A percentile compares a stretch with the other conserved stretches of the same genome.
These are phyloP conservation scores for Pleurotus pulmonarius DNA, from an alignment of 768 basidiomycete genomes.

Conservation along the genomic window DNA sequence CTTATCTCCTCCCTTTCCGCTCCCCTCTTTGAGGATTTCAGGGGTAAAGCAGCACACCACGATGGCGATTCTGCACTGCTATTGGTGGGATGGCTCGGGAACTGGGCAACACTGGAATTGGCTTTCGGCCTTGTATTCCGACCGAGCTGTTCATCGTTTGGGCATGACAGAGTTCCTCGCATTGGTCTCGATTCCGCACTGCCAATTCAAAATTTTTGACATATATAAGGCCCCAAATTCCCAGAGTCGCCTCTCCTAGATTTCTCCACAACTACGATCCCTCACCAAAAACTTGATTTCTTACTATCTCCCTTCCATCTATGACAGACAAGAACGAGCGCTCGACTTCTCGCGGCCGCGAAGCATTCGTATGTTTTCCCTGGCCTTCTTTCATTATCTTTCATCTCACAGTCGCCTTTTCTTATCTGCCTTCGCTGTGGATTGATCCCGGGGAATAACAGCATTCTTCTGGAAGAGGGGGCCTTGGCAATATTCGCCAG, in stretches of 20 bases:
- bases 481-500: slow-evolving; percentile 61
- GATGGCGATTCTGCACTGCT: not conserved
- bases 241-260: not conserved
- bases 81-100: not conserved
- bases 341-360: slow-evolving; percentile 58
- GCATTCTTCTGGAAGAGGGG: slow-evolving; percentile 66
- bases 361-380: slow-evolving; percentile 43
- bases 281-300: not conserved
- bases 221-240: not conserved
- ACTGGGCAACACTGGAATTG: not conserved
- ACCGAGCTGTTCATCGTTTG: not conserved
- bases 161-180: not conserved
- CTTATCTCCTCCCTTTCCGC: not conserved
- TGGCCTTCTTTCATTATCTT: not conserved
- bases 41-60: not conserved
- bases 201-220: not conserved
- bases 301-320: not conserved
- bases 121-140: not conserved
- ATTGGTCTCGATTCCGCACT: not conserved
- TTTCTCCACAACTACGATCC: not conserved
- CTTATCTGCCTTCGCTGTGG: not conserved
- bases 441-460: slow-evolving; percentile 13
- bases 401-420: not conserved
- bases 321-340: slow-evolving; percentile 34
- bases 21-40: not conserved